Percentiles rank a stretch among this genome's conserved stretches.
phyloP scores from a whole-genome alignment of 2,329 filamentous ascomycete genomes.

The Rutstroemia sydowiana region DNA sequence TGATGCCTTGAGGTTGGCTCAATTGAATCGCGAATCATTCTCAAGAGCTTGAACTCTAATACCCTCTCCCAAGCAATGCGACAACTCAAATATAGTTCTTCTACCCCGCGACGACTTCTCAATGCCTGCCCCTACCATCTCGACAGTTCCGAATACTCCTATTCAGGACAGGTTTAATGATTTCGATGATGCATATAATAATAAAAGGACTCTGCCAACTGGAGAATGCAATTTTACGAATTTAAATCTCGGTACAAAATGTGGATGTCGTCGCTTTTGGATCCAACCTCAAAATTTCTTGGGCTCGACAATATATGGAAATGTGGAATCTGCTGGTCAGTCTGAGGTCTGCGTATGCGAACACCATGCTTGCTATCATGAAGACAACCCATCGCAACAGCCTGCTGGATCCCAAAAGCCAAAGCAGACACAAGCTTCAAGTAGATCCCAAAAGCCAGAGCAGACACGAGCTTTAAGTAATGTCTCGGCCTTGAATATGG shows the following conservation, averaged over 20 bases:
- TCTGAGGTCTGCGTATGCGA: slow-evolving; percentile 41
- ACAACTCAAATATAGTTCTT: slow-evolving; percentile 11
- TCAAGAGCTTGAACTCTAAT: neutral
- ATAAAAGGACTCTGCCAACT: slow-evolving; percentile 31
- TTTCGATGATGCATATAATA: slow-evolving; percentile 16
- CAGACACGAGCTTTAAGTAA: slow-evolving; percentile 9
- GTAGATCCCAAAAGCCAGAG: too few species aligned
- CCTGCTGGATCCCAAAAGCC: slow-evolving; percentile 6
- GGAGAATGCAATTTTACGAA: slow-evolving; percentile 47
- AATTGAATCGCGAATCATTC: neutral
- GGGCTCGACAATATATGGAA: neutral
- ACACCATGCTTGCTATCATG: slow-evolving; percentile 51
- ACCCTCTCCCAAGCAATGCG: slow-evolving; percentile 20
- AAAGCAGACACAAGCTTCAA: too few species aligned
- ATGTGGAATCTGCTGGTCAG: slow-evolving; percentile 4
- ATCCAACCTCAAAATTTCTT: slow-evolving; percentile 28
- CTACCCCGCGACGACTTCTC: slow-evolving; percentile 14
- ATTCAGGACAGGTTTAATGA: slow-evolving; percentile 21
- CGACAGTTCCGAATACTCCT: slow-evolving; percentile 25
- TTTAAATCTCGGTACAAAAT: slow-evolving; percentile 36
- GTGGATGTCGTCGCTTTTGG: slow-evolving; percentile 49
- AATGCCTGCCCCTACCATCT: slow-evolving; percentile 24
- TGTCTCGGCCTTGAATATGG: slow-evolving; percentile 8
- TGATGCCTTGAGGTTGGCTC: neutral
- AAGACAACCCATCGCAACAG: slow-evolving; percentile 16